A percentile compares a stretch with the other conserved stretches of the same genome.
These are phyloP conservation scores for Calocybe gangraenosa DNA, from an alignment of 768 basidiomycete genomes.

Conservation along the genomic window DNA sequence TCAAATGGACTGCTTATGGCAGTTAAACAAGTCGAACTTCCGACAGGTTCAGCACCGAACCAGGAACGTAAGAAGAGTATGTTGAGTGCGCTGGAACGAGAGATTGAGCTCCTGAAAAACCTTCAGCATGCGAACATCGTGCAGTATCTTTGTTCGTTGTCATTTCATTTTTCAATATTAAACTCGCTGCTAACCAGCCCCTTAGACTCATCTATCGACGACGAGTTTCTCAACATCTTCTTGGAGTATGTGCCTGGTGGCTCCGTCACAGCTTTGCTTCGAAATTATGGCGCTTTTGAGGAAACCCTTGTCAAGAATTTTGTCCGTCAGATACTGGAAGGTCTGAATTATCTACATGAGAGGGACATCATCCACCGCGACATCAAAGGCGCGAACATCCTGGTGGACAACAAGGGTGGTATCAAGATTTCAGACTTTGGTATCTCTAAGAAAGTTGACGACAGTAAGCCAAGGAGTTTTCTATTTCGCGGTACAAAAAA, in stretches of 20 bases:
- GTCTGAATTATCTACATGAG: slow-evolving; percentile 87
- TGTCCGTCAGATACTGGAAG: slow-evolving; percentile 86
- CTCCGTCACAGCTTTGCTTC: slow-evolving; percentile 83
- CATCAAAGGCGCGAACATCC: slow-evolving; percentile 98
- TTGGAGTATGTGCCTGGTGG: slow-evolving; percentile 96
- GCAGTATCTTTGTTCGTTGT: slow-evolving; percentile 85
- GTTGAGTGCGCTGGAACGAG: slow-evolving; percentile 87
- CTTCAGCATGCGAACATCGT: slow-evolving; percentile 96
- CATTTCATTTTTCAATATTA: not conserved
- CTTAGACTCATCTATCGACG: slow-evolving; percentile 90
- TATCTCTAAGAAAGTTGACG: slow-evolving; percentile 96
- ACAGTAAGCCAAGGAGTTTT: slow-evolving; percentile 68
- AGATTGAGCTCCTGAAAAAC: slow-evolving; percentile 91
- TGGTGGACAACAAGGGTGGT: slow-evolving; percentile 96
- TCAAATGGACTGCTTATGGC: slow-evolving; percentile 90
- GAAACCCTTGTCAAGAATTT: slow-evolving; percentile 90
- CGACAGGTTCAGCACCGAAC: slow-evolving; percentile 77
- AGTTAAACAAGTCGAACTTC: slow-evolving; percentile 95
- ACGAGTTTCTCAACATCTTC: slow-evolving; percentile 91
- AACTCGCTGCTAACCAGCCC: slow-evolving; percentile 5
- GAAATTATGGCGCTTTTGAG: slow-evolving; percentile 93
- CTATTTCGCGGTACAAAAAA: too few species aligned
- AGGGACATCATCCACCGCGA: slow-evolving; percentile 96
- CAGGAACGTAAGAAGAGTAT: slow-evolving; percentile 93
- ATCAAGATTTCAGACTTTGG: slow-evolving; percentile 98